Evolutionary conservation across 768 basidiomycete genomes (phyloP).

Genomic region (Tylopilus felleus): DNA sequence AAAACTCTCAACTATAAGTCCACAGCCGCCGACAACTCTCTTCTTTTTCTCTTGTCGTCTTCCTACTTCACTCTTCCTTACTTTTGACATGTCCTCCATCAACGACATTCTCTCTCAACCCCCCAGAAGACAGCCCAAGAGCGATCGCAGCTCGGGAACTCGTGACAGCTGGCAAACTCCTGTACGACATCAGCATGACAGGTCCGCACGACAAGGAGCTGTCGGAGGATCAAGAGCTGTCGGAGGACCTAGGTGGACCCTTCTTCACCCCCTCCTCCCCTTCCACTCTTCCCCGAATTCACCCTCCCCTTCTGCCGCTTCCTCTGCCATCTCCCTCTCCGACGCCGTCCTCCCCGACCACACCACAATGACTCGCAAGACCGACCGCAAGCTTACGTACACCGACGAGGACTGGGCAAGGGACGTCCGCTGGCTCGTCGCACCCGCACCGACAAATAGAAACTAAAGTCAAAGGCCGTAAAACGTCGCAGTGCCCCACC

Average conservation of each 20-base stretch:
- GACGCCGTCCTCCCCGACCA: conserved; percentile 36
- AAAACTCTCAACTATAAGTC: too few relatives aligned
- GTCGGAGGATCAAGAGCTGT: too few relatives aligned
- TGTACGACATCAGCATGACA: too few relatives aligned
- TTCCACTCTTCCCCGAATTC: conserved; percentile 16
- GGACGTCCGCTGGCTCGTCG: conserved; percentile 65
- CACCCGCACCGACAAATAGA: conserved; percentile 21
- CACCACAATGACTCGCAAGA: conserved; percentile 17
- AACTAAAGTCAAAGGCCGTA: conserved; percentile 18
- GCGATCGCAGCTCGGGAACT: too few relatives aligned
- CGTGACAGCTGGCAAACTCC: too few relatives aligned
- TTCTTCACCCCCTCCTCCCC: conserved; percentile 47
- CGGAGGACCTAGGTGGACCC: conserved; percentile 38
- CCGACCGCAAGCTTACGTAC: conserved; percentile 34
- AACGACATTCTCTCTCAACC: too few relatives aligned
- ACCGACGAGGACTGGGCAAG: conserved; percentile 64
- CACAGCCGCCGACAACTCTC: too few relatives aligned
- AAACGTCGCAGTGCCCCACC: conserved; percentile 21
- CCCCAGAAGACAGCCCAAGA: too few relatives aligned
- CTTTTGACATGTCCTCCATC: too few relatives aligned
- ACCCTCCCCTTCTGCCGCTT: conserved; percentile 28
- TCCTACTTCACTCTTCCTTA: too few relatives aligned
- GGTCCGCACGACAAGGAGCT: too few relatives aligned
- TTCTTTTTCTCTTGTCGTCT: too few relatives aligned
- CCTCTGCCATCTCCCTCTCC: conserved; percentile 28